Evolutionary conservation across 176 grass and related monocot species (phyloP).

Genomic region (Lolium multiflorum): DNA sequence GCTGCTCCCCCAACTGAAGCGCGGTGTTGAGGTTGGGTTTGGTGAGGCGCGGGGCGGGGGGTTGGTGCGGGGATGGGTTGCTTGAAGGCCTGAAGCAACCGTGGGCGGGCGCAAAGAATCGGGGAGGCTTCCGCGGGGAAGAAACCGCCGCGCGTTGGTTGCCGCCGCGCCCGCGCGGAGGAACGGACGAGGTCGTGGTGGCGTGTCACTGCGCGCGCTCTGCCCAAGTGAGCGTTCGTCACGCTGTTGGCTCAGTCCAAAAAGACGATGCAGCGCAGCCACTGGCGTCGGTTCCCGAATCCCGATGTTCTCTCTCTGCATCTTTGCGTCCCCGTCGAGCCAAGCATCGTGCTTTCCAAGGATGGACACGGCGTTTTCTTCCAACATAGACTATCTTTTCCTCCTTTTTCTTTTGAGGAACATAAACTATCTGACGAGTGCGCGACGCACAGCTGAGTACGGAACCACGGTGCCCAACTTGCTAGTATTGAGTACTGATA

Average conservation of each 20-base stretch:
- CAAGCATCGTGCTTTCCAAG: background rate
- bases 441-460: background rate
- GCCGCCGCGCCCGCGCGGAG: background rate
- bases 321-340: background rate
- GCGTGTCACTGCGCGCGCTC: background rate
- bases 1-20: background rate
- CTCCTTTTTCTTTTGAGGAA: background rate
- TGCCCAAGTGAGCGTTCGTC: background rate
- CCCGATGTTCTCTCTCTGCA: background rate
- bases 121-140: background rate
- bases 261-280: background rate
- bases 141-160: background rate
- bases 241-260: too few species aligned
- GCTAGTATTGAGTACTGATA: too few species aligned
- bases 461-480: background rate
- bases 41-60: background rate
- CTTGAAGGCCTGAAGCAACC: background rate
- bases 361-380: conserved; percentile 6
- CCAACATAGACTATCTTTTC: background rate
- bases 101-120: background rate
- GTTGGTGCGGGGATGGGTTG: conserved; percentile 8
- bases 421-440: background rate
- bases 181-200: background rate
- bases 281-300: background rate
- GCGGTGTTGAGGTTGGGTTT: background rate